Conservation (phyloP, 495 filamentous ascomycete genomes). For the Opeltia flavorubescens region DNA sequence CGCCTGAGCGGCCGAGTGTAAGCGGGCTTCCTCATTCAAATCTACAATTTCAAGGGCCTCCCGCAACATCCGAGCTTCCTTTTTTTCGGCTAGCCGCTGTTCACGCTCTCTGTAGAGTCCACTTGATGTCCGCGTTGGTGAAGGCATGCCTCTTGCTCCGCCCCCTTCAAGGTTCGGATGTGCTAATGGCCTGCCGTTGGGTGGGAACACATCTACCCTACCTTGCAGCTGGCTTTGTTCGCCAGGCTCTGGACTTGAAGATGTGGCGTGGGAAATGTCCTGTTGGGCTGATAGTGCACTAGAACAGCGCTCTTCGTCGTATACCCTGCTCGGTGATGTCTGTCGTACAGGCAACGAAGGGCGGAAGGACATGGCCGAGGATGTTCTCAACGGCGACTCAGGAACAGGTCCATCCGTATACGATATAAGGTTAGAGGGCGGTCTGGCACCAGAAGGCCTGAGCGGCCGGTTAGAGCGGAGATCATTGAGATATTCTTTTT, state of each 20-base stretch:
- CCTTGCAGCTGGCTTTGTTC: constrained; percentile 12
- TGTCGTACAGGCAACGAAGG: constrained; percentile 2
- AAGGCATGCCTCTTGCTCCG: constrained; percentile 29
- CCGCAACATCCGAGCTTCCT: constrained; percentile 63
- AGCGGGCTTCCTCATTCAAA: constrained; percentile 48
- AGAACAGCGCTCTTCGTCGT: constrained; percentile 28
- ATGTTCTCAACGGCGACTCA: constrained; percentile 28
- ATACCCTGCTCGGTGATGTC: constrained; percentile 10
- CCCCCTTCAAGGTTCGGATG: constrained; percentile 28
- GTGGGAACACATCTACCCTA: constrained; percentile 14
- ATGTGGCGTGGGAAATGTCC: constrained; percentile 17
- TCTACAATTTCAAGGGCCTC: constrained; percentile 74
- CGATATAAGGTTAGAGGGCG: constrained; percentile 37
- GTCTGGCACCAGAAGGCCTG: constrained; percentile 66
- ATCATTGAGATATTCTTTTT: constrained; percentile 65
- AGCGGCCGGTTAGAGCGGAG: constrained; percentile 65
- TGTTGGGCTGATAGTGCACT: constrained; percentile 40
- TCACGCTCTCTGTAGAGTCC: constrained; percentile 65
- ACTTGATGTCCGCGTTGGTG: constrained; percentile 26
- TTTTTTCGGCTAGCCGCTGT: constrained; percentile 73
- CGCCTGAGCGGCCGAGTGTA: constrained; percentile 65
- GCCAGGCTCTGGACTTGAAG: background rate
- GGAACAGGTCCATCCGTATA: constrained; percentile 15
- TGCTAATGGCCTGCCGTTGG: constrained; percentile 29
- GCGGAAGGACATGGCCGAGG: constrained; percentile 28